phyloP scores from a whole-genome alignment of 208 protist species.

The Perkinsela sp. region DNA sequence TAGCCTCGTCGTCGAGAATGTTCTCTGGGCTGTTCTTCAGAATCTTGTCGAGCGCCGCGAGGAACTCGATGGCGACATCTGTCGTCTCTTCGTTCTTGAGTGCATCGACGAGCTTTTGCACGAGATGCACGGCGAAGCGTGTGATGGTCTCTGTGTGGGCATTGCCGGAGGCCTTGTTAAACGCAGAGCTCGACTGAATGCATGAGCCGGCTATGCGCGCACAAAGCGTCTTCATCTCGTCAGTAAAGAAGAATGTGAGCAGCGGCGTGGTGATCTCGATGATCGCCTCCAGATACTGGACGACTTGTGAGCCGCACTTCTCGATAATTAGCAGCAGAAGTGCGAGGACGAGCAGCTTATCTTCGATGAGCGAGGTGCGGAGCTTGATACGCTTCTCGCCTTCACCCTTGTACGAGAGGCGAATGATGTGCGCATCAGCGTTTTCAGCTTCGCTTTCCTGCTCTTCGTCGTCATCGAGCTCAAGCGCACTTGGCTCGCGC shows the following conservation, averaged over 20 bases:
- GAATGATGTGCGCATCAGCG: slow-evolving; percentile 15
- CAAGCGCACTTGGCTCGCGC: slow-evolving; percentile 8
- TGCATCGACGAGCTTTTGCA: slow-evolving; percentile 19
- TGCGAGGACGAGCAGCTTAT: slow-evolving; percentile 46
- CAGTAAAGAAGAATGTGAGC: slow-evolving; percentile 20
- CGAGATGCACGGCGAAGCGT: slow-evolving; percentile 13
- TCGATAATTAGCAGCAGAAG: slow-evolving; percentile 27
- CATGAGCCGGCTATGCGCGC: slow-evolving; percentile 33
- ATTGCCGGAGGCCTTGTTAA: slow-evolving; percentile 3
- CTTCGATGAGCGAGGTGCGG: slow-evolving; percentile 45
- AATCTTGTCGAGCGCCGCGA: slow-evolving; percentile 22
- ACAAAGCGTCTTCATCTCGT: slow-evolving; percentile 24
- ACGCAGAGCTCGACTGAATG: slow-evolving; percentile 14
- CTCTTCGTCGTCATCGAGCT: slow-evolving; percentile 19
- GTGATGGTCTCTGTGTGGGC: slow-evolving; percentile 9
- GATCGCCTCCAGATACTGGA: slow-evolving; percentile 24
- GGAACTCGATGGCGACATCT: slow-evolving; percentile 21
- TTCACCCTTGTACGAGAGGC: slow-evolving; percentile 27
- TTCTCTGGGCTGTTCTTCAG: slow-evolving; percentile 14
- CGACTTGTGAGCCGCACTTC: slow-evolving; percentile 18
- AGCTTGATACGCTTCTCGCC: slow-evolving; percentile 33
- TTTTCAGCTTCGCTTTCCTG: slow-evolving; percentile 5
- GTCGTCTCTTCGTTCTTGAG: slow-evolving; percentile 25
- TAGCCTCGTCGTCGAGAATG: slow-evolving; percentile 18
- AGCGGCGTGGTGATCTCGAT: slow-evolving; percentile 21